phyloP scores from a whole-genome alignment of 129 eudicot genomes.

The Lonicera japonica region DNA sequence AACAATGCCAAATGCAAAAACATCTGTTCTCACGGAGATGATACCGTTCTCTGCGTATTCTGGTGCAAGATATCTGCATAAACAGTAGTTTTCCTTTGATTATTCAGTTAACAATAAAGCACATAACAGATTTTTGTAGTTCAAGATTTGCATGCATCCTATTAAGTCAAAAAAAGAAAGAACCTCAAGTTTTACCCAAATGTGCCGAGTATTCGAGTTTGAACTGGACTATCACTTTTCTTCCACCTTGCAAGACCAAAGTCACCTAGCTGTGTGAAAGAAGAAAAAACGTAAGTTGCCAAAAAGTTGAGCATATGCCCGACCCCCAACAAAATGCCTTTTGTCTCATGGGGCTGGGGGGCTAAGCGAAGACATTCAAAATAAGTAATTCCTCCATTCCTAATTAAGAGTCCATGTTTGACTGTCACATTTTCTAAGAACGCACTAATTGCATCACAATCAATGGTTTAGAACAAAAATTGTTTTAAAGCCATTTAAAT shows the following conservation, averaged over 20 bases:
- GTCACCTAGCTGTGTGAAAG: constrained; percentile 52
- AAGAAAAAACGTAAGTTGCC: not conserved
- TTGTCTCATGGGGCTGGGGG: no score
- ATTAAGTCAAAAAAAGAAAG: not conserved
- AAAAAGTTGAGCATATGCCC: no score
- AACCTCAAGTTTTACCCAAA: constrained; percentile 46
- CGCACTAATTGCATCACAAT: no score
- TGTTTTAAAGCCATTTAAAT: no score
- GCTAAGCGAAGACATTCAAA: no score
- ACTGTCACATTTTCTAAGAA: no score
- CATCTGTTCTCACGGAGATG: constrained; percentile 69
- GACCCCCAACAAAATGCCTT: no score
- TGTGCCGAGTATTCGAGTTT: constrained; percentile 72
- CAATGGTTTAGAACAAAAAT: no score
- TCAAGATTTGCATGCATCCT: not conserved
- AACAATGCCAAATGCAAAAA: constrained; percentile 64
- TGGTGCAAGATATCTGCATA: constrained; percentile 72
- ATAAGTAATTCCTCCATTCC: no score
- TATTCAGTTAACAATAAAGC: not conserved
- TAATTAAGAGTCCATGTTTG: no score
- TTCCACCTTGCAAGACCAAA: constrained; percentile 92
- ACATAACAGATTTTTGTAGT: not conserved
- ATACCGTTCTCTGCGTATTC: constrained; percentile 79
- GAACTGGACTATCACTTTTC: constrained; percentile 40
- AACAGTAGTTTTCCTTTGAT: constrained; percentile 6